Conservation (phyloP, 768 basidiomycete species). For the Strobilomyces confusus region DNA sequence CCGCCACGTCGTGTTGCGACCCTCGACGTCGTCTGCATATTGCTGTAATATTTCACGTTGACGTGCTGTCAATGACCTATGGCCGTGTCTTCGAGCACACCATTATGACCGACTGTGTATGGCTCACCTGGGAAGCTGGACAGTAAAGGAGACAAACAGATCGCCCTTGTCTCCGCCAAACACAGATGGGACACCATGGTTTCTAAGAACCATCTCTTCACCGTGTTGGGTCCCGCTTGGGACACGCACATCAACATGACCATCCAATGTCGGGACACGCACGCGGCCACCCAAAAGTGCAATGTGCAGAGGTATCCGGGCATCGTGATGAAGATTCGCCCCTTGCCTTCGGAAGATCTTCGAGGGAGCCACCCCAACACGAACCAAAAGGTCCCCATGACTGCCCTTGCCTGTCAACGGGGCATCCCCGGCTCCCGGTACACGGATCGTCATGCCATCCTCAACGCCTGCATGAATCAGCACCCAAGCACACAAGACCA, state of each 20-base stretch:
- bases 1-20: slow-evolving; percentile 35
- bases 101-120: slow-evolving; percentile 2
- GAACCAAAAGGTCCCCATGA: slow-evolving; percentile 81
- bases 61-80: slow-evolving; percentile 73
- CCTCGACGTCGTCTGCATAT: slow-evolving; percentile 93
- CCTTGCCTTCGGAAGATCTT: slow-evolving; percentile 89
- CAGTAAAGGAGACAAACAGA: slow-evolving; percentile 82
- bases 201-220: slow-evolving; percentile 93
- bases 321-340: slow-evolving; percentile 83
- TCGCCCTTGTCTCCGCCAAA: slow-evolving; percentile 67
- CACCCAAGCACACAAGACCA: neutral
- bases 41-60: slow-evolving; percentile 87
- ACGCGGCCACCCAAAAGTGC: slow-evolving; percentile 93
- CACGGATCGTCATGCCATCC: slow-evolving; percentile 87
- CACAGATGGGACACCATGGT: slow-evolving; percentile 71
- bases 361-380: slow-evolving; percentile 80
- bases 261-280: slow-evolving; percentile 90
- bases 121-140: slow-evolving; percentile 86
- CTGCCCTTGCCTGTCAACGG: slow-evolving; percentile 75
- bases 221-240: slow-evolving; percentile 93
- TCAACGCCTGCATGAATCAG: slow-evolving; percentile 65
- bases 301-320: slow-evolving; percentile 83
- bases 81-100: slow-evolving; percentile 4
- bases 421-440: slow-evolving; percentile 80
- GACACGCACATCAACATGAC: slow-evolving; percentile 91